Evolutionary conservation across 2,329 filamentous ascomycete species (phyloP).

Genomic region (Fusarium metavorans): DNA sequence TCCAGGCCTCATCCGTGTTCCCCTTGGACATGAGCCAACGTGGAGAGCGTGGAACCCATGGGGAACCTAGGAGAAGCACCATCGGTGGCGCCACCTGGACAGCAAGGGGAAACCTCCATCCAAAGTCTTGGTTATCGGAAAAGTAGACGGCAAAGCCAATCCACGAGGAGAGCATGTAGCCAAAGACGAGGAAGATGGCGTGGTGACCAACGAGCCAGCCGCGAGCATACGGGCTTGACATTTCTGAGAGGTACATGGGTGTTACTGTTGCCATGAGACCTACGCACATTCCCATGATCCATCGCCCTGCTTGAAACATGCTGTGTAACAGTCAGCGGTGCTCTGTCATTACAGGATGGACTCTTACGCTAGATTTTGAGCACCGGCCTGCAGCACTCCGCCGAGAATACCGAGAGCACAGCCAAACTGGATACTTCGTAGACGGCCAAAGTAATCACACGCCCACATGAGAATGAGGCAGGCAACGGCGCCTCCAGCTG

Average conservation of each 20-base stretch:
- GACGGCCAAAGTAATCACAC: slow-evolving; percentile 55
- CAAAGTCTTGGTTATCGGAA: slow-evolving; percentile 48
- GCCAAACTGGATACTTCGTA: slow-evolving; percentile 60
- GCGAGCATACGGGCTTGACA: slow-evolving; percentile 54
- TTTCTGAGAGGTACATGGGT: slow-evolving; percentile 51
- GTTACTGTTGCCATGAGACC: slow-evolving; percentile 52
- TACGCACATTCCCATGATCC: slow-evolving; percentile 59
- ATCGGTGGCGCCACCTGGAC: slow-evolving; percentile 56
- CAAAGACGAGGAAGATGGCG: slow-evolving; percentile 59
- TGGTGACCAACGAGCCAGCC: slow-evolving; percentile 64
- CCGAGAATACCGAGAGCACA: slow-evolving; percentile 58
- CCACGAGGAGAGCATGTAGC: slow-evolving; percentile 57
- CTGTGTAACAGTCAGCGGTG: slow-evolving; percentile 3
- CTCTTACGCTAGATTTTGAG: slow-evolving; percentile 55
- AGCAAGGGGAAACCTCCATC: slow-evolving; percentile 58
- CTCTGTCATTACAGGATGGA: accelerated
- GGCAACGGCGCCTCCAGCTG: slow-evolving; percentile 60
- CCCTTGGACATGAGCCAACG: slow-evolving; percentile 63
- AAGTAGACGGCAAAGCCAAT: slow-evolving; percentile 53
- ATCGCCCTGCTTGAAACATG: slow-evolving; percentile 56
- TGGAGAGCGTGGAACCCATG: slow-evolving; percentile 56
- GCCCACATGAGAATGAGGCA: slow-evolving; percentile 64
- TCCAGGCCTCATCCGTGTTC: slow-evolving; percentile 57
- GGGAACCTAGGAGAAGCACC: slow-evolving; percentile 50
- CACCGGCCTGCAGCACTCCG: slow-evolving; percentile 59